These are phyloP conservation scores for Microbotryomycetes sp. DNA, from an alignment of 1,284 basidiomycete genomes.

Conservation along the genomic window DNA sequence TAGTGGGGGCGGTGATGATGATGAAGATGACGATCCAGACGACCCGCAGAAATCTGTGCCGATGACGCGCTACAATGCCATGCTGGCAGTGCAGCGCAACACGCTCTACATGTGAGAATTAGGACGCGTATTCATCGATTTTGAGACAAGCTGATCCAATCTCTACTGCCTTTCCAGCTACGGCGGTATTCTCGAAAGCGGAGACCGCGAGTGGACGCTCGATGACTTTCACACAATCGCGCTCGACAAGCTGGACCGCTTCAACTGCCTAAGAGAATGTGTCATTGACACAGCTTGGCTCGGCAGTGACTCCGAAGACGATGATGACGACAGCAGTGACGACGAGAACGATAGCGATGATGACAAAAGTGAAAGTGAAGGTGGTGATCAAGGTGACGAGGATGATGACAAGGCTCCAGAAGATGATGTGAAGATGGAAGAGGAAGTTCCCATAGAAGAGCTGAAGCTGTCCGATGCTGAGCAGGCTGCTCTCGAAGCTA, in stretches of 20 bases:
- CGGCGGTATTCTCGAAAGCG: constrained; percentile 77
- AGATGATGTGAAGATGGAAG: constrained; percentile 46
- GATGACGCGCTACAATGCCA: constrained; percentile 78
- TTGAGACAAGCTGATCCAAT: neutral
- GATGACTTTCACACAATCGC: constrained; percentile 73
- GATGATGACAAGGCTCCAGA: constrained; percentile 52
- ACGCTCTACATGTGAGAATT: constrained; percentile 70
- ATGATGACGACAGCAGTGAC: constrained; percentile 38
- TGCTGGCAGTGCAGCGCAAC: constrained; percentile 80
- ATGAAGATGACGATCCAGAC: constrained; percentile 53
- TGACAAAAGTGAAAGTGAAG: constrained; percentile 48
- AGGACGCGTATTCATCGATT: constrained; percentile 1
- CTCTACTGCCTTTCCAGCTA: constrained; percentile 51
- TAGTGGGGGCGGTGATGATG: constrained; percentile 21
- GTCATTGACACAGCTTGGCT: constrained; percentile 46
- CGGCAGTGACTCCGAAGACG: constrained; percentile 43
- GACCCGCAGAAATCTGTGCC: constrained; percentile 68
- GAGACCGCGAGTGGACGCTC: constrained; percentile 72
- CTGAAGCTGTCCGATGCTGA: constrained; percentile 30
- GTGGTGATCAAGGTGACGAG: constrained; percentile 46
- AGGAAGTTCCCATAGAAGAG: constrained; percentile 32
- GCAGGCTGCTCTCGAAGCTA: constrained; percentile 37
- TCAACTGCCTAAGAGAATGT: constrained; percentile 61
- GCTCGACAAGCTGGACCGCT: constrained; percentile 74
- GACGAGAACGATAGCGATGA: constrained; percentile 30